A percentile compares a stretch with the other conserved stretches of the same genome.
These are phyloP conservation scores for Pseudogymnoascus sp. DNA, from an alignment of 2,329 filamentous ascomycete genomes.

Conservation along the genomic window DNA sequence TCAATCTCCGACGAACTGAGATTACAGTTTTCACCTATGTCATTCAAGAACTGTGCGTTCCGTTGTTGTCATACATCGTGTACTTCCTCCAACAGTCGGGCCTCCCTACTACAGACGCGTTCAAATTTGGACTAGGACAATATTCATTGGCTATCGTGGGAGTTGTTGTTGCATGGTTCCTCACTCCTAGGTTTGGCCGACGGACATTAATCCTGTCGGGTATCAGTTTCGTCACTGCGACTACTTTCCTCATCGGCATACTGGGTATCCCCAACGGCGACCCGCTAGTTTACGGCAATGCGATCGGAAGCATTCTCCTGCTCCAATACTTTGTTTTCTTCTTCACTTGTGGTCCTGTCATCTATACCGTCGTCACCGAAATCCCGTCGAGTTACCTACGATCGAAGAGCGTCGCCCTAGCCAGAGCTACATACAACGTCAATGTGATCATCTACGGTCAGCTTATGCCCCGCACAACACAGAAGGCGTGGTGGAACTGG, in stretches of 20 bases:
- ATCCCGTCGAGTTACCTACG: constrained; percentile 34
- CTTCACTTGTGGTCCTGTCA: constrained; percentile 35
- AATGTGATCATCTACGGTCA: constrained; percentile 28
- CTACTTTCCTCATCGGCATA: constrained; percentile 22
- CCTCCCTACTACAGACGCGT: constrained; percentile 39
- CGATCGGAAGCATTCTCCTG: constrained; percentile 31
- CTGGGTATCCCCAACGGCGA: constrained; percentile 15
- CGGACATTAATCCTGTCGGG: constrained; percentile 20
- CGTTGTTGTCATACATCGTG: constrained; percentile 54
- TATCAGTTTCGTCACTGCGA: constrained; percentile 16
- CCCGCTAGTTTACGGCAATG: constrained; percentile 15
- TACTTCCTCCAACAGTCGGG: constrained; percentile 51
- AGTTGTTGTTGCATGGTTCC: constrained; percentile 21
- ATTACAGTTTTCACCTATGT: constrained; percentile 29
- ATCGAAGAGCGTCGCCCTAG: constrained; percentile 34
- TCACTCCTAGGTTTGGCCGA: constrained; percentile 18
- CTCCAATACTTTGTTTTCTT: constrained; percentile 34
- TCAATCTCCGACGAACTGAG: constrained; percentile 41
- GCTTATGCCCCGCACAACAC: constrained; percentile 23
- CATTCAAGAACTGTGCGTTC: constrained; percentile 34
- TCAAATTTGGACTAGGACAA: constrained; percentile 44
- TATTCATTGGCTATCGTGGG: constrained; percentile 38
- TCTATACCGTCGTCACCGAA: constrained; percentile 35
- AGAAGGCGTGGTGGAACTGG: constrained; percentile 26
- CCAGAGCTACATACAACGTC: constrained; percentile 32